Conservation (phyloP, 345 rosid species). For the Microcos paniculata region DNA sequence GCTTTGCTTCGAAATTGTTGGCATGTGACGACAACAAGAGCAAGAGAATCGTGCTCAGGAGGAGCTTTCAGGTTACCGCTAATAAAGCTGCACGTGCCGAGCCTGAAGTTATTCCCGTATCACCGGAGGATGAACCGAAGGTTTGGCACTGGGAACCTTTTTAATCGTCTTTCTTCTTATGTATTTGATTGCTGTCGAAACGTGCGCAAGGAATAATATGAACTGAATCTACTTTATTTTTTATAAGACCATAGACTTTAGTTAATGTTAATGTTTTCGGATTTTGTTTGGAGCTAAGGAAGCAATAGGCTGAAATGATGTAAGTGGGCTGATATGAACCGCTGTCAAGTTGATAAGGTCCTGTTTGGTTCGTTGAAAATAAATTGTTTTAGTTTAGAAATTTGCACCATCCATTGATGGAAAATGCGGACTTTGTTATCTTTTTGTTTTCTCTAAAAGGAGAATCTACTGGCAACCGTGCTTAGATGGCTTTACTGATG, state of each 20-base stretch:
- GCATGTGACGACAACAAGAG: constrained; percentile 27
- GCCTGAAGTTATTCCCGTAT: constrained; percentile 63
- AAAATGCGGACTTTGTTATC: background rate
- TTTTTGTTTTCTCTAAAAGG: background rate
- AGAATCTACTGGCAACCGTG: background rate
- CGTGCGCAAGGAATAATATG: background rate
- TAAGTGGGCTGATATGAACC: background rate
- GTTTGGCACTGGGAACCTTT: constrained; percentile 27
- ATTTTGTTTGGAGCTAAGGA: background rate
- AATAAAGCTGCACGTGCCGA: constrained; percentile 54
- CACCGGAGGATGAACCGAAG: constrained; percentile 64
- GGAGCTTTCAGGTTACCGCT: constrained; percentile 39
- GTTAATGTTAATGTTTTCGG: background rate
- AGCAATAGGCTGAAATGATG: background rate
- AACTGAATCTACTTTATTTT: background rate
- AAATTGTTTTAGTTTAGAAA: background rate
- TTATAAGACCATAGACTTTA: background rate
- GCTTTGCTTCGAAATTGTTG: constrained; percentile 49
- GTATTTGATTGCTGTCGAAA: constrained; percentile 8
- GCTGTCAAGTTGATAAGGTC: background rate
- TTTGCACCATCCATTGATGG: background rate
- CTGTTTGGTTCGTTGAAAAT: background rate
- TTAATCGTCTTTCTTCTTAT: background rate
- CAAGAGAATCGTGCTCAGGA: constrained; percentile 25
- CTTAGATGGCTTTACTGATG: background rate